Evolutionary conservation across 352 stramenopile species (phyloP), one percentile per base, ranked within the genome.

Genomic region (Phytophthora ohioensis): DNA sequence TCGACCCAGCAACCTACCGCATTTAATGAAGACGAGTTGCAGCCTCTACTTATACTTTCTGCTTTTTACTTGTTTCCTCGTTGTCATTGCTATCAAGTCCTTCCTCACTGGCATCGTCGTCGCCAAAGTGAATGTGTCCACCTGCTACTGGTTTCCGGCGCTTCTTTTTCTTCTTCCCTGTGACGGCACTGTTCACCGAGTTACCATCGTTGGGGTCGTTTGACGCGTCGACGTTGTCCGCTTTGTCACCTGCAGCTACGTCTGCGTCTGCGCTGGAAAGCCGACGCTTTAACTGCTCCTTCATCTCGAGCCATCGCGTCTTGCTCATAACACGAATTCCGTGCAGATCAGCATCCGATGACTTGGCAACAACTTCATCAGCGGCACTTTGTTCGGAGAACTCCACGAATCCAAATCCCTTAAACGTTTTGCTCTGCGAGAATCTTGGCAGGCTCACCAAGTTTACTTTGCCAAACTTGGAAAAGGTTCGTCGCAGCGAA

Each of bases 321-420:
- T 93, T 93, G 31, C 67, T 68, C 84, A 92, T 91, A 15, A 78
- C 84, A 5, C 73, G 75, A 48, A 93, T 75, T 15, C 79, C 80
- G 0, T 52, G 52, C 17, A 90, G 53, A 36, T 75, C 54, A 10
- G 51, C 17, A 11, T 85, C 69, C 5, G 30, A 57, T 10, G 59
- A 51, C 2, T 31, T 64, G 3, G 72, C 79, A 45, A 61, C 57
- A 41, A 73, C 79, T 45, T 73, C 11, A 5, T 75, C 43, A 2
- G 79, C 79, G 5, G 75, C 57, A 13, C 73, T 75, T 35, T 56
- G 56, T 0, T 80, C 73, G 3, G 79, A 73, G 54, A 94, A 94
- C 73, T 94, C 87, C 27, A 93, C 81, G n/a, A 94, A 94, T 32
- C 79, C 87, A 78, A 94, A 94, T 7, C 87, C 87, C 64, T 94